Evolutionary conservation across 148 eudicot genomes (phyloP).

Genomic region (Fallopia convolvulus): DNA sequence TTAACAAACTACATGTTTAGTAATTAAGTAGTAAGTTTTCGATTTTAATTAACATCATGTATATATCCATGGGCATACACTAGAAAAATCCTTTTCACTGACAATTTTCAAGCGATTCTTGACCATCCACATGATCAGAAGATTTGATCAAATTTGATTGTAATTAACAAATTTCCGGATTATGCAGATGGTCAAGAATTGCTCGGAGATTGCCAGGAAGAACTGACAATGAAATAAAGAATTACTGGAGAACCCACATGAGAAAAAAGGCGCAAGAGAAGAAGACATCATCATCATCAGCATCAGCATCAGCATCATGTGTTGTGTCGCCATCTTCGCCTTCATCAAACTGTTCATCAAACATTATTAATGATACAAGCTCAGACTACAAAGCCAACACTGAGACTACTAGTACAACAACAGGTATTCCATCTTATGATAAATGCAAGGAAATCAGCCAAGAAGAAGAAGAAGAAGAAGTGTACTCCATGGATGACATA

Average conservation of each 20-base stretch:
- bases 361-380: constrained; percentile 13
- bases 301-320: constrained; percentile 33
- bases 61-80: too few relatives aligned
- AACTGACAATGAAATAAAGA: constrained; percentile 88
- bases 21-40: too few relatives aligned
- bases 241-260: constrained; percentile 90
- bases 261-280: constrained; percentile 78
- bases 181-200: constrained; percentile 70
- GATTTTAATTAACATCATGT: too few relatives aligned
- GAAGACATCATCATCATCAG: constrained; percentile 40
- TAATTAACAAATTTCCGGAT: neutral
- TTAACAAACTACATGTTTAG: too few relatives aligned
- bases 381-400: constrained; percentile 19
- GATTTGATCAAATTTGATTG: too few relatives aligned
- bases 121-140: too few relatives aligned
- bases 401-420: constrained; percentile 17
- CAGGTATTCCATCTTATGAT: neutral
- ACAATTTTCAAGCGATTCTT: too few relatives aligned
- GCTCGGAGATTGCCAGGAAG: constrained; percentile 78
- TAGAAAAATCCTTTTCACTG: too few relatives aligned
- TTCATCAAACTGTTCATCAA: constrained; percentile 35
- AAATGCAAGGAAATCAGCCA: too few relatives aligned
- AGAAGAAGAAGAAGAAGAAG: constrained; percentile 14
- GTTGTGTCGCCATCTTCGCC: neutral
- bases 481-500: constrained; percentile 71